Percentiles rank a stretch among this genome's conserved stretches.
These are phyloP conservation scores for Kwoniella sp. DNA, from an alignment of 768 basidiomycete species.

Conservation along the genomic window DNA sequence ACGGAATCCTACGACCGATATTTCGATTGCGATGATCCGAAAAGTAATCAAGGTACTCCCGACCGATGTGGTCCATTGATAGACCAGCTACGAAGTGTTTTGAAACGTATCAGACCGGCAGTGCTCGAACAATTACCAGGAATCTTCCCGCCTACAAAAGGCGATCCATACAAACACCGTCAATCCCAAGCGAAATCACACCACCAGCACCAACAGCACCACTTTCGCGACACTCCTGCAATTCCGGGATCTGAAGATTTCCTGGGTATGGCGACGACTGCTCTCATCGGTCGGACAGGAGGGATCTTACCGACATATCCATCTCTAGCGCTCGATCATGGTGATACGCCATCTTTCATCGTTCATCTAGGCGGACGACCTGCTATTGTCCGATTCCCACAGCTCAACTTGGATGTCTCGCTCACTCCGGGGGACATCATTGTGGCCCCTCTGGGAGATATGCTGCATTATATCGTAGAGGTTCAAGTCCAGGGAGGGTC, in stretches of 20 bases:
- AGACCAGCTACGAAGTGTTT: too few relatives aligned
- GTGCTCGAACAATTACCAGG: too few relatives aligned
- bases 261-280: background rate
- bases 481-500: background rate
- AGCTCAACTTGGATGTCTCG: background rate
- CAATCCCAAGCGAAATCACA: too few relatives aligned
- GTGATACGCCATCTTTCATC: background rate
- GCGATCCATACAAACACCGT: too few relatives aligned
- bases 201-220: too few relatives aligned
- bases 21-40: too few relatives aligned
- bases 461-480: constrained; percentile 2
- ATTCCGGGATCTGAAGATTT: background rate
- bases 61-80: too few relatives aligned
- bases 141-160: too few relatives aligned
- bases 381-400: background rate
- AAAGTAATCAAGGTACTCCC: too few relatives aligned
- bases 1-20: too few relatives aligned
- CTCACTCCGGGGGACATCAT: constrained; percentile 1
- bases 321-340: background rate
- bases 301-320: constrained; percentile 1
- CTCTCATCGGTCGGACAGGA: background rate
- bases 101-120: too few relatives aligned
- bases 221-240: too few relatives aligned
- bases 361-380: background rate
- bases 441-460: constrained; percentile 1